phyloP scores from a whole-genome alignment of 257 asterid genomes.

The Cinchona pubescens region DNA sequence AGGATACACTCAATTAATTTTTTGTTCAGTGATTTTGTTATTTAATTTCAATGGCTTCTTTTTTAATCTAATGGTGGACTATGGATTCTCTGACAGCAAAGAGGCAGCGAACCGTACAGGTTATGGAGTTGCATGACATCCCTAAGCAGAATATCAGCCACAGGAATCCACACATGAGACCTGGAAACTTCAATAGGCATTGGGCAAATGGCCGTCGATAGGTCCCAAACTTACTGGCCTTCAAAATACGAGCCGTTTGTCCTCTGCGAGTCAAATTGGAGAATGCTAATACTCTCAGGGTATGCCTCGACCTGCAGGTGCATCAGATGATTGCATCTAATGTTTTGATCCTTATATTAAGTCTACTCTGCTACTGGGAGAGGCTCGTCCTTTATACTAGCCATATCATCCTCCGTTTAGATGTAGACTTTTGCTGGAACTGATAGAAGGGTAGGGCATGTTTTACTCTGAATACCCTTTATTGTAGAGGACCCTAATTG shows the following conservation, averaged over 20 bases:
- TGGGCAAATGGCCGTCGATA: slow-evolving; percentile 59
- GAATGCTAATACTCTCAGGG: background rate
- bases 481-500: slow-evolving; percentile 15
- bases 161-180: slow-evolving; percentile 53
- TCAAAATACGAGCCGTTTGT: slow-evolving; percentile 21
- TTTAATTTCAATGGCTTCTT: background rate
- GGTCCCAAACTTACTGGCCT: slow-evolving; percentile 13
- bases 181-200: slow-evolving; percentile 58
- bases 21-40: background rate
- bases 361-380: slow-evolving; percentile 16
- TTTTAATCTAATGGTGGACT: background rate
- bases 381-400: background rate
- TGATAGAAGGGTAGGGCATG: slow-evolving; percentile 10
- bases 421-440: slow-evolving; percentile 9
- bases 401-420: slow-evolving; percentile 8
- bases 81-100: slow-evolving; percentile 49
- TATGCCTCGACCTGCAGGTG: slow-evolving; percentile 12
- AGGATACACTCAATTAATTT: background rate
- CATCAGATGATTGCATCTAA: slow-evolving; percentile 6
- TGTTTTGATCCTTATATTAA: slow-evolving; percentile 5
- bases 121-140: slow-evolving; percentile 76
- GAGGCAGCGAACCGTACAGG: slow-evolving; percentile 77
- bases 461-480: background rate
- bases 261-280: slow-evolving; percentile 12
- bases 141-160: slow-evolving; percentile 59